Evolutionary conservation across 345 rosid species (phyloP).

Genomic region (Cardamine occulta): DNA sequence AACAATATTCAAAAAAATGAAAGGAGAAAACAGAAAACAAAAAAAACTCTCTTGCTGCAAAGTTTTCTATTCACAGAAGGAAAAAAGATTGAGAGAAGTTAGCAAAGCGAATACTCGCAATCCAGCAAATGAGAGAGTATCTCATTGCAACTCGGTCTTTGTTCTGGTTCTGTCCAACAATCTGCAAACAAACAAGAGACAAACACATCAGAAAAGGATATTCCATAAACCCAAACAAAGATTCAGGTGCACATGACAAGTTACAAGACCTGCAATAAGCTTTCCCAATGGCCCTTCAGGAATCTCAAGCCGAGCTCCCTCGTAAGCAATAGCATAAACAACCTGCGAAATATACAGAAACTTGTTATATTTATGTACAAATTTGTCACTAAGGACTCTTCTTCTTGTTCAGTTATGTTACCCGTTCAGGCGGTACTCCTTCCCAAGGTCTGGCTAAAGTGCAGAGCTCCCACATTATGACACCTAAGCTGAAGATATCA

Average conservation of each 20-base stretch:
- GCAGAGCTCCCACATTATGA: conserved; percentile 98
- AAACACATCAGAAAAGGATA: not conserved
- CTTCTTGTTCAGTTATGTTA: conserved; percentile 40
- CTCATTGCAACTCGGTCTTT: conserved; percentile 84
- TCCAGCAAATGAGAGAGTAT: conserved; percentile 83
- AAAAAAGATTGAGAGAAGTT: conserved; percentile 34
- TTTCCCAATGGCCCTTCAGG: conserved; percentile 88
- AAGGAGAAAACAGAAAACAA: not conserved
- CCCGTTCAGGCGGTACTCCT: conserved; percentile 93
- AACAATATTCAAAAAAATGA: not conserved
- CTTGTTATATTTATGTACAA: conserved; percentile 5
- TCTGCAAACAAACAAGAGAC: conserved; percentile 51
- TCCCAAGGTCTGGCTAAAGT: conserved; percentile 94
- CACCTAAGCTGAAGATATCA: conserved; percentile 98
- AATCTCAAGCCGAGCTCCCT: conserved; percentile 85
- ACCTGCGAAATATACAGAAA: conserved; percentile 55
- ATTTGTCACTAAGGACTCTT: not conserved
- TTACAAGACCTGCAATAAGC: conserved; percentile 74
- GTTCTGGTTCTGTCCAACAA: conserved; percentile 89
- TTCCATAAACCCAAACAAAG: conserved; percentile 8
- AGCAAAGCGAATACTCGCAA: conserved; percentile 79
- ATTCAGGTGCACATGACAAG: not conserved
- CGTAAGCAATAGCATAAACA: conserved; percentile 85
- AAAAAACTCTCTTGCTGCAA: conserved; percentile 33
- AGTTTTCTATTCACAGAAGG: conserved; percentile 47